Percentiles rank a stretch among this genome's conserved stretches.
These are phyloP conservation scores for Pythium diclinum DNA, from an alignment of 352 stramenopile genomes.

Conservation along the genomic window DNA sequence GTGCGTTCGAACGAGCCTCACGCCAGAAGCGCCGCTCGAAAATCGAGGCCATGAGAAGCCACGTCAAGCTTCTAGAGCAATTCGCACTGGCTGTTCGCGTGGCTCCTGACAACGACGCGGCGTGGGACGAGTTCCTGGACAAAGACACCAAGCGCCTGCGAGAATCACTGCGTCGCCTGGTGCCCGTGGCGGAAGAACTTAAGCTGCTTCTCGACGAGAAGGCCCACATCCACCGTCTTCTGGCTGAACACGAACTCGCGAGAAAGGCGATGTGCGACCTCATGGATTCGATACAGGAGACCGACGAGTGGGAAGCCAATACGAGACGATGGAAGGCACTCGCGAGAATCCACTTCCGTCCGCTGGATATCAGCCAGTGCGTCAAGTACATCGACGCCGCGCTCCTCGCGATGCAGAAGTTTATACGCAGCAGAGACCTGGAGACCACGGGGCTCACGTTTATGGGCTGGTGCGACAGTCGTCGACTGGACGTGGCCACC, in stretches of 20 bases:
- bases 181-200: neutral
- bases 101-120: neutral
- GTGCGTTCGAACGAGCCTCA: too few relatives aligned
- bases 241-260: neutral
- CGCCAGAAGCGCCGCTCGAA: neutral
- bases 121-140: neutral
- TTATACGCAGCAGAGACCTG: neutral
- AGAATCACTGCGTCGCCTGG: neutral
- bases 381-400: neutral
- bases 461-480: slow-evolving; percentile 14
- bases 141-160: neutral
- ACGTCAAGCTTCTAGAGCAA: neutral
- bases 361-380: neutral
- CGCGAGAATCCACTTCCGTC: slow-evolving; percentile 2
- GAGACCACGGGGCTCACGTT: slow-evolving; percentile 10
- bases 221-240: neutral
- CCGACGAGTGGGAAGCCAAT: neutral
- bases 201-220: neutral
- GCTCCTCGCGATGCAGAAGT: neutral
- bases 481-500: neutral
- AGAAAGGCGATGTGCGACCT: neutral
- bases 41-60: neutral
- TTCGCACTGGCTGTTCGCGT: neutral
- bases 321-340: neutral
- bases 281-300: neutral